Conservation (phyloP, 176 grass and related monocot species). For the Stipa capillata region DNA sequence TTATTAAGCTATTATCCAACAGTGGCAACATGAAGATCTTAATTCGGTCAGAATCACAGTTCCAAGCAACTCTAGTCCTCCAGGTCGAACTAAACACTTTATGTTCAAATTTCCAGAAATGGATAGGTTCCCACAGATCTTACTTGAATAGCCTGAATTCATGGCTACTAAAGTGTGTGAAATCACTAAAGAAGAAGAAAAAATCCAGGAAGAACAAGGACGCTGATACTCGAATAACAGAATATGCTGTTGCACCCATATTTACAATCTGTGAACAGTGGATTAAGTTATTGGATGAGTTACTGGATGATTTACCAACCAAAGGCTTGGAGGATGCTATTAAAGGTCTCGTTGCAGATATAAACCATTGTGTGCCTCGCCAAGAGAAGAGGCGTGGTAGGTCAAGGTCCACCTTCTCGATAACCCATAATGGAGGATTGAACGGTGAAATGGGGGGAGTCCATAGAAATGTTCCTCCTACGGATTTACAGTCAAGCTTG, state of each 20-base stretch:
- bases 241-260: slow-evolving; percentile 48
- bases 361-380: slow-evolving; percentile 38
- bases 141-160: slow-evolving; percentile 67
- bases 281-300: slow-evolving; percentile 36
- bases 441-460: slow-evolving; percentile 9
- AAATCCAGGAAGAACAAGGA: slow-evolving; percentile 32
- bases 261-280: slow-evolving; percentile 77
- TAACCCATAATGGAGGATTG: slow-evolving; percentile 33
- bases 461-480: slow-evolving; percentile 22
- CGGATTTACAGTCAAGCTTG: slow-evolving; percentile 67
- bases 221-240: slow-evolving; percentile 30
- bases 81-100: slow-evolving; percentile 69
- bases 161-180: slow-evolving; percentile 87
- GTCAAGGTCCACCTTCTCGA: slow-evolving; percentile 45
- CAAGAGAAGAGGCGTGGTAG: slow-evolving; percentile 55
- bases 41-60: slow-evolving; percentile 52
- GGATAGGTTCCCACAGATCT: slow-evolving; percentile 71
- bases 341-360: slow-evolving; percentile 52
- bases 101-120: slow-evolving; percentile 73
- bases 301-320: slow-evolving; percentile 32
- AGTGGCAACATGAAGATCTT: slow-evolving; percentile 50
- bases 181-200: slow-evolving; percentile 29
- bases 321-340: slow-evolving; percentile 51
- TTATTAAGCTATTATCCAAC: slow-evolving; percentile 46
- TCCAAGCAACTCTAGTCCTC: slow-evolving; percentile 55